A percentile compares a stretch with the other conserved stretches of the same genome.
These are phyloP conservation scores for Ceriops zippeliana DNA, from an alignment of 345 rosid species.

Conservation along the genomic window DNA sequence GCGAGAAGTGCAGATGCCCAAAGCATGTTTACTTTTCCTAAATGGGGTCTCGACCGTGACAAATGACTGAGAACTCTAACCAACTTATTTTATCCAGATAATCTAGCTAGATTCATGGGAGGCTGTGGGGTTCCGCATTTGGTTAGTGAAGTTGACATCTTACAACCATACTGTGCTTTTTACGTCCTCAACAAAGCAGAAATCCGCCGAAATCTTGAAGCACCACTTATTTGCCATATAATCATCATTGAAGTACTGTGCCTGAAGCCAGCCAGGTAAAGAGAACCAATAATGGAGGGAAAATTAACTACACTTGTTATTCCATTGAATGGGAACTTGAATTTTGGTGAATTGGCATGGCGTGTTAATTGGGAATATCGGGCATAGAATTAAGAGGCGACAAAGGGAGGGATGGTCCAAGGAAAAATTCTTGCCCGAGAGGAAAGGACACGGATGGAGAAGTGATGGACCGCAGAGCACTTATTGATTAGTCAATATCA, in stretches of 20 bases:
- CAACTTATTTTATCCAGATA: slow-evolving; percentile 21
- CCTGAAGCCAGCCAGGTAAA: too few relatives aligned
- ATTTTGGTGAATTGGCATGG: slow-evolving; percentile 7
- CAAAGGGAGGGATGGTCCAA: slow-evolving; percentile 17
- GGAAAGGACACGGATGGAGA: slow-evolving; percentile 17
- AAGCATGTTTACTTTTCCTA: neutral
- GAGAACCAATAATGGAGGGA: too few relatives aligned
- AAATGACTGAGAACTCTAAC: slow-evolving; percentile 34
- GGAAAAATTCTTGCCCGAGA: neutral
- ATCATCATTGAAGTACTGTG: too few relatives aligned
- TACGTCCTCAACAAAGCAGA: slow-evolving; percentile 11
- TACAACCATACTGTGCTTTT: slow-evolving; percentile 15
- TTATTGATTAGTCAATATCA: slow-evolving; percentile 35
- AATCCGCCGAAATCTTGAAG: slow-evolving; percentile 20
- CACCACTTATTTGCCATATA: slow-evolving; percentile 2
- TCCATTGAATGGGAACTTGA: neutral
- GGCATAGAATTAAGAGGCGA: neutral
- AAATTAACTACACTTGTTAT: too few relatives aligned
- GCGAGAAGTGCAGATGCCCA: slow-evolving; percentile 27
- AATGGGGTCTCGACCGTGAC: neutral
- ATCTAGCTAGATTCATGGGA: slow-evolving; percentile 14
- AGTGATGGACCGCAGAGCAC: slow-evolving; percentile 22
- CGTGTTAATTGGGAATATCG: neutral
- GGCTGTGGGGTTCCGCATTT: slow-evolving; percentile 12
- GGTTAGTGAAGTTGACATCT: slow-evolving; percentile 13